phyloP scores from a whole-genome alignment of 2,329 filamentous ascomycete species.

The Aspergillus luchuensis region DNA sequence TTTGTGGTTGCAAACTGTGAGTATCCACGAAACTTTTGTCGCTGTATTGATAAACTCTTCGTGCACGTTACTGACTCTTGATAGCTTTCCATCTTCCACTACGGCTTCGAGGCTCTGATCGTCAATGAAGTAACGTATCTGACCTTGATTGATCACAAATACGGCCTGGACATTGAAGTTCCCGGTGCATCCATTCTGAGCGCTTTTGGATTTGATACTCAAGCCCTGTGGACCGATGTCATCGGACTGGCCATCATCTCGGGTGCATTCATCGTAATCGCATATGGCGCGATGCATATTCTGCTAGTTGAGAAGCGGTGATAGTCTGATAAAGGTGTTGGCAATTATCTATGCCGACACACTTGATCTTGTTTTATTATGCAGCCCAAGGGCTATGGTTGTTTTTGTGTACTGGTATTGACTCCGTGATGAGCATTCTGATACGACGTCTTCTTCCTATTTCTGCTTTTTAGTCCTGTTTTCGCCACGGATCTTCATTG shows the following conservation, averaged over 20 bases:
- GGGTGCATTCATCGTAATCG: slow-evolving; percentile 78
- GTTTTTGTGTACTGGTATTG: background rate
- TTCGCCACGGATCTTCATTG: background rate
- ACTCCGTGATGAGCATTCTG: slow-evolving; percentile 1
- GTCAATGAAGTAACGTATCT: slow-evolving; percentile 95
- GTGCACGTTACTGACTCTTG: slow-evolving; percentile 23
- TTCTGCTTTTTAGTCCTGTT: background rate
- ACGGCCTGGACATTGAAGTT: slow-evolving; percentile 93
- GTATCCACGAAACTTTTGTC: slow-evolving; percentile 30
- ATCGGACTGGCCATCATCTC: slow-evolving; percentile 80
- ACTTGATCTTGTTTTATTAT: slow-evolving; percentile 7
- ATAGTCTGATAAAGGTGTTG: slow-evolving; percentile 12
- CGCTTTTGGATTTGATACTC: slow-evolving; percentile 90
- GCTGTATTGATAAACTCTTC: background rate
- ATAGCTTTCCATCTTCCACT: slow-evolving; percentile 93
- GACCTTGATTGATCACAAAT: slow-evolving; percentile 89
- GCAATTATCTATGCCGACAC: background rate
- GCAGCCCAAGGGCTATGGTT: background rate
- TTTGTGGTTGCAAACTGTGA: slow-evolving; percentile 81
- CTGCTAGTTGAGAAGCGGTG: slow-evolving; percentile 86
- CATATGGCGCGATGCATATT: slow-evolving; percentile 91
- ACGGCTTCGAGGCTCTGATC: slow-evolving; percentile 92
- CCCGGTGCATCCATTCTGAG: slow-evolving; percentile 92
- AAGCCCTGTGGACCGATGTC: slow-evolving; percentile 82
- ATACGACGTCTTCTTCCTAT: background rate